phyloP scores from a whole-genome alignment of 805 yeast genomes.

The Candida piceae region DNA sequence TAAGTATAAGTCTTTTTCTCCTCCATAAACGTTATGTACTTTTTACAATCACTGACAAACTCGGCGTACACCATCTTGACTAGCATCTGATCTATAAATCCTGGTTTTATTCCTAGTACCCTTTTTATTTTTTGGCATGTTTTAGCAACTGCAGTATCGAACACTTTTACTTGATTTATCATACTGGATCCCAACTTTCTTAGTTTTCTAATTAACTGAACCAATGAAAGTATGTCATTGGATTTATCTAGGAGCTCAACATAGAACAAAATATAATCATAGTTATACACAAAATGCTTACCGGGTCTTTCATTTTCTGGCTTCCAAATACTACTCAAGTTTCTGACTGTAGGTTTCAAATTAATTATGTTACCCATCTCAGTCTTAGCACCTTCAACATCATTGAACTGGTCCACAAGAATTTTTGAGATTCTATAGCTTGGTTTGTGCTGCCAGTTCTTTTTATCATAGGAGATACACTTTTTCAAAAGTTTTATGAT shows the following conservation, averaged over 20 bases:
- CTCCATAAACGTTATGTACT: constrained; percentile 23
- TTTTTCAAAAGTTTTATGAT: constrained; percentile 44
- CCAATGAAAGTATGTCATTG: constrained; percentile 54
- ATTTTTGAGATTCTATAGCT: constrained; percentile 66
- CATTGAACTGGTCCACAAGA: constrained; percentile 46
- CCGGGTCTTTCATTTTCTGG: constrained; percentile 92
- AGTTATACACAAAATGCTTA: constrained; percentile 77
- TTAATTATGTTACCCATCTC: constrained; percentile 63
- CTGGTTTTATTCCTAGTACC: constrained; percentile 36
- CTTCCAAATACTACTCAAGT: constrained; percentile 84
- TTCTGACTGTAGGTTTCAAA: constrained; percentile 61
- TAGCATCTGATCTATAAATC: constrained; percentile 49
- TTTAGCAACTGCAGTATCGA: constrained; percentile 57
- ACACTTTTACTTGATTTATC: constrained; percentile 55
- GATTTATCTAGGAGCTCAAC: constrained; percentile 49
- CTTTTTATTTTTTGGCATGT: constrained; percentile 49
- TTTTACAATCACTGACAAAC: constrained; percentile 37
- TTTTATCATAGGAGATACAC: constrained; percentile 59
- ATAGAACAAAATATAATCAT: constrained; percentile 61
- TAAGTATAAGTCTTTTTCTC: constrained; percentile 31
- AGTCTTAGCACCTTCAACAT: constrained; percentile 49
- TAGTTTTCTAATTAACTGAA: constrained; percentile 63
- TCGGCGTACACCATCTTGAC: constrained; percentile 38
- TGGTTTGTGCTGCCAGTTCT: constrained; percentile 91
- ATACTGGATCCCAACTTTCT: constrained; percentile 74